phyloP scores from a whole-genome alignment of 2,329 filamentous ascomycete species.

The Tetracladium maxilliforme region DNA sequence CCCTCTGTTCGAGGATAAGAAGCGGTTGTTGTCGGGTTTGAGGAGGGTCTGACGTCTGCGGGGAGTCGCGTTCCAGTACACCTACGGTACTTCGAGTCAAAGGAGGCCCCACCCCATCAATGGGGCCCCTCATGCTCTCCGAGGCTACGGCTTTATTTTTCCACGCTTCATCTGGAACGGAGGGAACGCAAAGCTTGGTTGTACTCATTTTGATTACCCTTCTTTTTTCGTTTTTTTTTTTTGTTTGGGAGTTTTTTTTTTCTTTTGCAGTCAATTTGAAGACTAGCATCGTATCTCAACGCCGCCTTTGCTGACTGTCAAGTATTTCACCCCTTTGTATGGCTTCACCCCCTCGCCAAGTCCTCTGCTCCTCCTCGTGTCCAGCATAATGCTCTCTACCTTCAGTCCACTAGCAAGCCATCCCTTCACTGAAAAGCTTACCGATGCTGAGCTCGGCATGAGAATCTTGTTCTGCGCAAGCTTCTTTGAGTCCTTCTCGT shows the following conservation, averaged over 20 bases:
- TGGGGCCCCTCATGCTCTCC: not conserved
- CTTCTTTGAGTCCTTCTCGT: constrained; percentile 37
- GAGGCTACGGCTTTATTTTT: not conserved
- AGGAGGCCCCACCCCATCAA: no score
- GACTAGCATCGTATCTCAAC: constrained; percentile 48
- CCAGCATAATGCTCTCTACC: constrained; percentile 51
- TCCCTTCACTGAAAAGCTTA: constrained; percentile 57
- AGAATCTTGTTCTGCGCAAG: constrained; percentile 57
- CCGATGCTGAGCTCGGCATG: constrained; percentile 66
- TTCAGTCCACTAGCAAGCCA: constrained; percentile 55
- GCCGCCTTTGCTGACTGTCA: constrained; percentile 58
- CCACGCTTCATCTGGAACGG: not conserved
- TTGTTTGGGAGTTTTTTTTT: no score
- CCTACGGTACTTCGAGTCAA: no score
- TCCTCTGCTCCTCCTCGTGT: constrained; percentile 70
- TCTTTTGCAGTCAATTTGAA: no score
- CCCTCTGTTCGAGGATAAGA: no score
- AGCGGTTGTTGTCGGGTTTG: no score
- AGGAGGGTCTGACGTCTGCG: no score
- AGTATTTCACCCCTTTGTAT: constrained; percentile 96
- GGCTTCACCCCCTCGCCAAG: constrained; percentile 80
- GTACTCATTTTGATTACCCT: no score
- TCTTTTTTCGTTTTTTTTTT: no score
- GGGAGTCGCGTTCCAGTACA: no score
- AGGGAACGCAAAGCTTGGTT: constrained; percentile 4